Evolutionary conservation across 345 rosid genomes (phyloP), one percentile per base, ranked within the genome.

Genomic region (Zanthoxylum bungeanum): DNA sequence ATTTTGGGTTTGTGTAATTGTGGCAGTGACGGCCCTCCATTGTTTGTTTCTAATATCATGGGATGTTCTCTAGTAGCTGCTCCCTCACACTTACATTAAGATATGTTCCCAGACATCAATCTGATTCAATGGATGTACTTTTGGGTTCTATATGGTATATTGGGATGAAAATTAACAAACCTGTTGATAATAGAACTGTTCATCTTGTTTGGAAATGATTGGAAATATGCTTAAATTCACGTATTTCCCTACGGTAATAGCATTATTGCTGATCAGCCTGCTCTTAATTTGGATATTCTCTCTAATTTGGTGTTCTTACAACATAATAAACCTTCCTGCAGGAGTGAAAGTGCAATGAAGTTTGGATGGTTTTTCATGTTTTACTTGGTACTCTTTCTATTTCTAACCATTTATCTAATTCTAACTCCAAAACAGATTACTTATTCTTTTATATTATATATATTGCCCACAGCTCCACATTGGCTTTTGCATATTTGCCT

Each of bases 291-390:
- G 40, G 34, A 49, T 28, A n/a, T 16, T 28, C 16, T 57, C 51
- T 28, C 0, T 39, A 37, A 24, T 55, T 50, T 28, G 42, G 46
- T 25, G 27, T 50, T 52, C 9, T 42, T 33, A 53, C 62, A 57
- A 49, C 55, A 24, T 68, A 76, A 11, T 17, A 40, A 5, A 27
- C 21, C 37, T 63, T 73, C 68, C 36, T 81, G 78, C 95, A 96
- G 99, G 88, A 91, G 80, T 37, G 99, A 93, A 50, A 88, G 98
- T 82, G 98, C 99, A 74, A 27, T 96, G 71, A 91, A 77, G 73
- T 96, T 86, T 69, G 91, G 93, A 67, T 83, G 96, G 97, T 96
- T 96, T 77, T 89, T 96, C 92, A 2, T 96, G 81, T 83, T 91
- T 68, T 87, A 93, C 72, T 60, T 83, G 91, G 97, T 96, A 80